Conservation (phyloP, 768 basidiomycete genomes). For the Phlebiopsis gigantea region DNA sequence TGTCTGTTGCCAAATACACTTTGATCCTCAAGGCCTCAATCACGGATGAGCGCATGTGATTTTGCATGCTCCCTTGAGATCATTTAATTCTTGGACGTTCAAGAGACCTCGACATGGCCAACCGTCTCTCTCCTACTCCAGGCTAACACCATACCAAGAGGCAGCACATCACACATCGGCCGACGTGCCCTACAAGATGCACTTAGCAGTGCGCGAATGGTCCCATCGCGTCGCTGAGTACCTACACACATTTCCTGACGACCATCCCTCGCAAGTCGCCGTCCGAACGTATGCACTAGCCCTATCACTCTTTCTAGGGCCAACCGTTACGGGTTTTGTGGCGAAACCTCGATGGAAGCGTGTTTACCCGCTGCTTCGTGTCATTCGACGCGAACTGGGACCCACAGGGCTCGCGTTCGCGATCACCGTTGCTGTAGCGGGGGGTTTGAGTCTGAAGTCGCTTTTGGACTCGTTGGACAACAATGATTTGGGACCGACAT, state of each 20-base stretch:
- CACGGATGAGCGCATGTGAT: neutral
- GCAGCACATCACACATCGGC: neutral
- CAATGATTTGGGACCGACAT: conserved; percentile 12
- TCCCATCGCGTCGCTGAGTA: conserved; percentile 16
- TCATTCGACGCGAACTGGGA: conserved; percentile 53
- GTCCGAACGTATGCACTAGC: conserved; percentile 65
- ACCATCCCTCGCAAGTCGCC: conserved; percentile 52
- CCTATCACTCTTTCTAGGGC: conserved; percentile 62
- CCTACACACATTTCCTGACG: conserved; percentile 20
- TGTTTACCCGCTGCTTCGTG: conserved; percentile 24
- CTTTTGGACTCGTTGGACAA: conserved; percentile 42
- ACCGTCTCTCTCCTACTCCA: neutral
- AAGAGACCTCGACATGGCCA: neutral
- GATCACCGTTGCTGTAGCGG: conserved; percentile 58
- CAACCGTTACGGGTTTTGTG: conserved; percentile 52
- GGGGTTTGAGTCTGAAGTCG: conserved; percentile 50
- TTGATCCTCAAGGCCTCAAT: too few species aligned
- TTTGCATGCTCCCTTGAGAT: too few species aligned
- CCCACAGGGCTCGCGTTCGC: conserved; percentile 66
- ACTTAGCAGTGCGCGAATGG: neutral
- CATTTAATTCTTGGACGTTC: too few species aligned
- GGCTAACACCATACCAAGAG: neutral
- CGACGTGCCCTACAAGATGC: neutral
- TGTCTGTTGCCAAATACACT: neutral
- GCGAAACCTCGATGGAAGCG: conserved; percentile 21